A percentile compares a stretch with the other conserved stretches of the same genome.
phyloP scores from a whole-genome alignment of 768 basidiomycete species.

The Termitomyces heimii region DNA sequence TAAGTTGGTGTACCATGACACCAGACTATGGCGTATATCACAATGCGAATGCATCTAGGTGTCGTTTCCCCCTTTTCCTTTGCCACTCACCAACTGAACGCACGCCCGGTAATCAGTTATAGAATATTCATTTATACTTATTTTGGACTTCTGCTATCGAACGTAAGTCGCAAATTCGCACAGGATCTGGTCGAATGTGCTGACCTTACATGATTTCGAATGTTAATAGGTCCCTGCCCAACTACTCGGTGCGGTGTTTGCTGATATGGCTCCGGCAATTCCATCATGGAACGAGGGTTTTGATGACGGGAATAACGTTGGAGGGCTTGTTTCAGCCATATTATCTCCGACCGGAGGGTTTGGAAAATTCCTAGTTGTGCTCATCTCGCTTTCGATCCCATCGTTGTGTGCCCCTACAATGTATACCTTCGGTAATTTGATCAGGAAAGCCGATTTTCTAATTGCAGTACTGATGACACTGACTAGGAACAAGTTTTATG shows the following conservation, averaged over 20 bases:
- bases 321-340: constrained; percentile 59
- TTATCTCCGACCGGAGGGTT: constrained; percentile 57
- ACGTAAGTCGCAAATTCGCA: constrained; percentile 34
- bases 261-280: constrained; percentile 46
- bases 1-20: constrained; percentile 38
- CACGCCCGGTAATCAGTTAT: constrained; percentile 24
- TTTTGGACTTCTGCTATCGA: constrained; percentile 55
- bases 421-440: constrained; percentile 55
- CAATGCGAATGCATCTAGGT: constrained; percentile 25
- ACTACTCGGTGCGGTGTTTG: constrained; percentile 66
- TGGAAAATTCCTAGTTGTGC: constrained; percentile 64
- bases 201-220: constrained; percentile 14
- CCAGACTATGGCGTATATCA: constrained; percentile 43
- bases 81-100: not conserved
- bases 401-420: constrained; percentile 74
- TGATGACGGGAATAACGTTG: constrained; percentile 44
- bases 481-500: constrained; percentile 56
- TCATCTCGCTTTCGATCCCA: constrained; percentile 71
- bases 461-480: not conserved
- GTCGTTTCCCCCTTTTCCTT: not conserved
- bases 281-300: constrained; percentile 54
- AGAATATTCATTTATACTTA: constrained; percentile 63
- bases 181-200: not conserved
- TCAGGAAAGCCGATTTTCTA: not conserved
- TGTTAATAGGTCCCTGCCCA: constrained; percentile 29